These are phyloP conservation scores for Syzygium oleosum DNA, from an alignment of 345 rosid genomes.

Conservation along the genomic window DNA sequence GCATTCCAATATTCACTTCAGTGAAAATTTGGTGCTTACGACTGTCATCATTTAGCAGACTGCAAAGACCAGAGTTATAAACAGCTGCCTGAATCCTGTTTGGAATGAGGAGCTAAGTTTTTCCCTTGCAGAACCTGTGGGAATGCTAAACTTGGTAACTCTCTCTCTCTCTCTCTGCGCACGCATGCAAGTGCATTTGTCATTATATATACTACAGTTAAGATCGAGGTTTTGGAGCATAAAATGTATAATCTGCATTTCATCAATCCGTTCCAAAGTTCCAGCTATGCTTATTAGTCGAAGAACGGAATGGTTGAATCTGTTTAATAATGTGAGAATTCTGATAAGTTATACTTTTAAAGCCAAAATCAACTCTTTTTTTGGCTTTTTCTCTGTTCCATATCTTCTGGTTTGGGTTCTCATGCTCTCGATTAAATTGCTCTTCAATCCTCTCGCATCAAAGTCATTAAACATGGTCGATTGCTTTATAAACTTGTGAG, in stretches of 20 bases:
- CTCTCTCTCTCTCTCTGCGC: neutral
- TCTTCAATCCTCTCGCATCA: neutral
- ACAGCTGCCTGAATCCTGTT: conserved; percentile 86
- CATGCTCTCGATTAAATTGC: neutral
- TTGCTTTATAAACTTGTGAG: neutral
- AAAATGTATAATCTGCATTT: neutral
- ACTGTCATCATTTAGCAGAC: conserved; percentile 27
- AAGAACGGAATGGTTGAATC: neutral
- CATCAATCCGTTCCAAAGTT: neutral
- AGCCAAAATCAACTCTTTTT: neutral
- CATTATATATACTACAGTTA: neutral
- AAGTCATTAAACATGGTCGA: neutral
- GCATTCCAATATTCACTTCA: neutral
- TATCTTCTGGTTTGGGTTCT: neutral
- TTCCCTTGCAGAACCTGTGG: conserved; percentile 62
- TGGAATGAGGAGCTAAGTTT: conserved; percentile 93
- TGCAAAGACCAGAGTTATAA: conserved; percentile 86
- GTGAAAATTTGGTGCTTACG: neutral
- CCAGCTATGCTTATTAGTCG: neutral
- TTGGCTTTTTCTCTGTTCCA: neutral
- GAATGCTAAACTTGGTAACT: conserved; percentile 52
- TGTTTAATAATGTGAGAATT: neutral
- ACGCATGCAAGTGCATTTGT: neutral
- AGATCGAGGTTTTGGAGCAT: neutral
- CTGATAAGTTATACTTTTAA: neutral